Evolutionary conservation across 768 basidiomycete species (phyloP), one percentile per base, ranked within the genome.

Genomic region (Leccinum incarnatum): DNA sequence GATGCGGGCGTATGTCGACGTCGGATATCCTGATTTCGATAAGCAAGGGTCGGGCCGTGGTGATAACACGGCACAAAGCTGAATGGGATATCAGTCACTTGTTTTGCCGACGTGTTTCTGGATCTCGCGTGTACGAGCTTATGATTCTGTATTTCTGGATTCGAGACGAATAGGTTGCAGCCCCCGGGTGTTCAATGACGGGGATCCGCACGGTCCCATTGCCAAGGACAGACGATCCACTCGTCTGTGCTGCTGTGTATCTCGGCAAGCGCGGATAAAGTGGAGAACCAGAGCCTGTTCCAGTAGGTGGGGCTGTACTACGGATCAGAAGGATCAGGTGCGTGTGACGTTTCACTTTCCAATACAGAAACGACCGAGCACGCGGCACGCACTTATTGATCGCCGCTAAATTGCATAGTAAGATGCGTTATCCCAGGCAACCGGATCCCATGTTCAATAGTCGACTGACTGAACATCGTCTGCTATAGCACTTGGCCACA

Each of bases 1-100:
- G 55, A 79, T 89, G 75, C 77, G 87, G 45, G 79, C 77, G 0
- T 83, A 79, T 74, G 72, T 79, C 6, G 82, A 88, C 61, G 72
- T 87, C 7, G 85, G 81, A 2, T 87, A 78, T 63, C 81, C 84
- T 2, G 42, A 62, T 50, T 69, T 67, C 30, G 52, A 52, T 2
- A n/a, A 32, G 8, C 65, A 21, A 10, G 9, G 5, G 5, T 8
- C 25, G 14, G 21, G 6, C 10, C 21, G 17, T 9, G 34, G 37
- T 7, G 37, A 42, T 34, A 15, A 45, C 4, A 34, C 47, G 17
- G 37, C 17, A 23, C 15, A 36, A 19, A 45, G 42, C 30, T 48
- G 21, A 63, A 30, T n/a, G 2, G 12, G 12, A 47, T 14, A 9
- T 19, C 30, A 17, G 17, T 29, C 4, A 7, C 29, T 9, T 10